These are phyloP conservation scores for Leptographium flavum DNA, from an alignment of 2,329 filamentous ascomycete species.

Conservation along the genomic window DNA sequence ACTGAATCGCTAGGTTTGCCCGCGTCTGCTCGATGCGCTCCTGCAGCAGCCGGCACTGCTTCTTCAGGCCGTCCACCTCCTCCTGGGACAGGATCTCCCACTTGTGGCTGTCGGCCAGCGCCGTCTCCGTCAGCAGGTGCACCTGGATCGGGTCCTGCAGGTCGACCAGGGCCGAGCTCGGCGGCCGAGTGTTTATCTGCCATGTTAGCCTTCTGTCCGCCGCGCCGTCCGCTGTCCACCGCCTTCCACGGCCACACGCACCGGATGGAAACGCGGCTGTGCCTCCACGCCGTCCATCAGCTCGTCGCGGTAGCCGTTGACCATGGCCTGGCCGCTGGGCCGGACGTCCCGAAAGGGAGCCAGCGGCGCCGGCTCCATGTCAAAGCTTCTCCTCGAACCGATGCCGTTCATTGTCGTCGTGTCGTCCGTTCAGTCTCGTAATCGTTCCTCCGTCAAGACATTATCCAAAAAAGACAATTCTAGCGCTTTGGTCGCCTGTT, in stretches of 20 bases:
- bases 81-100: conserved; percentile 82
- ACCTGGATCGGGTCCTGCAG: conserved; percentile 65
- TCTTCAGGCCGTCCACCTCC: conserved; percentile 84
- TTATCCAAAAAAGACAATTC: no score
- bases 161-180: conserved; percentile 43
- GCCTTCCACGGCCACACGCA: conserved; percentile 16
- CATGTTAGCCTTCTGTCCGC: no score
- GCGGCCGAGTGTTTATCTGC: conserved; percentile 37
- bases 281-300: conserved; percentile 38
- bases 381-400: conserved; percentile 20
- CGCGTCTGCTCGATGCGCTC: conserved; percentile 70
- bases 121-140: conserved; percentile 87
- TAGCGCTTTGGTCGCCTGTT: no score
- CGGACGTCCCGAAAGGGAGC: conserved; percentile 19
- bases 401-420: conserved; percentile 23
- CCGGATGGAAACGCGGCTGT: conserved; percentile 40
- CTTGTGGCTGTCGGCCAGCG: conserved; percentile 71
- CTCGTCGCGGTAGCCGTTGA: conserved; percentile 45
- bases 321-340: conserved; percentile 33
- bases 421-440: no score
- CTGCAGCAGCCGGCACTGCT: conserved; percentile 58
- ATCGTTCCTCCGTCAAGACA: no score
- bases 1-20: conserved; percentile 75
- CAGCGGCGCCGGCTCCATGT: conserved; percentile 19
- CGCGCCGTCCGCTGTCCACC: background rate